Evolutionary conservation across 306 rosid genomes (phyloP), one percentile per base, ranked within the genome.

Genomic region (Chamaecrista fasciculata): DNA sequence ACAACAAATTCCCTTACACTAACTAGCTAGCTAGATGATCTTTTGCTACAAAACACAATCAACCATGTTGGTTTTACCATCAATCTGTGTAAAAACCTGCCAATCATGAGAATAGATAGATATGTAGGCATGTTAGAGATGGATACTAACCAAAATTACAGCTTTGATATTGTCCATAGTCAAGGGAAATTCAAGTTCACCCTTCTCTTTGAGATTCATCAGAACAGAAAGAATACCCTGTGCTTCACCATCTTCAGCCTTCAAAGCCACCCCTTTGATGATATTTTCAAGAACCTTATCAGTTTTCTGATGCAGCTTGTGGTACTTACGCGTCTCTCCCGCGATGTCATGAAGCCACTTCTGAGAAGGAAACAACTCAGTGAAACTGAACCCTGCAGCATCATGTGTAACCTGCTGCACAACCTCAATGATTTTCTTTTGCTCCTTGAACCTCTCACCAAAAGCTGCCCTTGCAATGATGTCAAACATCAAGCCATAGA

Each of bases 281-380:
- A 79, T 69, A 7, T 55, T 59, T 3, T 79, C 73, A 43, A 79
- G 65, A 62, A 63, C 2, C 18, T 1, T 37, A 19, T 69, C 83
- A 69, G 23, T n/a, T 5, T 6, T 23, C 18, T 31, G 24, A 50
- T 62, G 71, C 6, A 74, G 0, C 14, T 51, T 52, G 65, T 69
- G 19, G 26, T 52, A 20, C 21, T 66, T 52, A 18, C 15, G 25
- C 16, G 12, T 39, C 57, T 47, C 16, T 37, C 79, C 83, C 61
- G 53, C 62, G 11, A 62, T 18, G 48, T 52, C 37, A 42, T 64
- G 46, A 20, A 79, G 39, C 67, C 65, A 74, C 12, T 42, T 34
- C 14, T 69, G 43, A 11, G 83, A 79, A 26, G 77, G 76, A 61
- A 62, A 79, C 26, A 79, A 26, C 50, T 74, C 77, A 19, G 59